Conservation (phyloP, 371 early-diverging fungal species). For the Mucor saturninus region DNA sequence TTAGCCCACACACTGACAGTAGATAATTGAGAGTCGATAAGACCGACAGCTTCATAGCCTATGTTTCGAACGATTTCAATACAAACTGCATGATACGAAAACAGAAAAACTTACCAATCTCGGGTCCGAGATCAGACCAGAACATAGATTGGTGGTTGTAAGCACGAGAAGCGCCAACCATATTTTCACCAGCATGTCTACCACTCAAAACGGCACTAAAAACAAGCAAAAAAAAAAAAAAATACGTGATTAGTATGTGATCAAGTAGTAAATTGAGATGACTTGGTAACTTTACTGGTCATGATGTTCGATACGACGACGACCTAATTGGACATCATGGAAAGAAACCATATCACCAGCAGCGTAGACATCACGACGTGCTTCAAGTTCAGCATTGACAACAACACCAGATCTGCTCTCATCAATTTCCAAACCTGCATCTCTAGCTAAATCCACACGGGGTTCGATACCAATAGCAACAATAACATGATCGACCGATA, state of each 20-base stretch:
- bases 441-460: constrained; percentile 66
- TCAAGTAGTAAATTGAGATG: not conserved
- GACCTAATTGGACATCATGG: constrained; percentile 77
- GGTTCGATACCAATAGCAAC: constrained; percentile 78
- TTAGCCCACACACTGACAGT: constrained; percentile 80
- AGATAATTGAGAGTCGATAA: constrained; percentile 66
- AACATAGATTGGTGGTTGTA: constrained; percentile 81
- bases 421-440: constrained; percentile 77
- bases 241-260: not conserved
- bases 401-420: constrained; percentile 70
- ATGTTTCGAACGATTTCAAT: not conserved
- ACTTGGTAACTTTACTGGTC: constrained; percentile 53
- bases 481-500: constrained; percentile 71
- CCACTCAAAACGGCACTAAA: constrained; percentile 67
- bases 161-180: constrained; percentile 66
- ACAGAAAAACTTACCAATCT: constrained; percentile 41
- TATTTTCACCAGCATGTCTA: constrained; percentile 74
- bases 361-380: constrained; percentile 72
- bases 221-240: constrained; percentile 7
- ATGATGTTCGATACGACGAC: constrained; percentile 80
- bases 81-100: not conserved
- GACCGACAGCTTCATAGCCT: constrained; percentile 79
- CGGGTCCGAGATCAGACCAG: constrained; percentile 80
- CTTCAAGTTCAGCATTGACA: constrained; percentile 80
- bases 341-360: constrained; percentile 80